Evolutionary conservation across 495 filamentous ascomycete species (phyloP), one percentile per base, ranked within the genome.

Genomic region (Chaetomidium leptoderma): DNA sequence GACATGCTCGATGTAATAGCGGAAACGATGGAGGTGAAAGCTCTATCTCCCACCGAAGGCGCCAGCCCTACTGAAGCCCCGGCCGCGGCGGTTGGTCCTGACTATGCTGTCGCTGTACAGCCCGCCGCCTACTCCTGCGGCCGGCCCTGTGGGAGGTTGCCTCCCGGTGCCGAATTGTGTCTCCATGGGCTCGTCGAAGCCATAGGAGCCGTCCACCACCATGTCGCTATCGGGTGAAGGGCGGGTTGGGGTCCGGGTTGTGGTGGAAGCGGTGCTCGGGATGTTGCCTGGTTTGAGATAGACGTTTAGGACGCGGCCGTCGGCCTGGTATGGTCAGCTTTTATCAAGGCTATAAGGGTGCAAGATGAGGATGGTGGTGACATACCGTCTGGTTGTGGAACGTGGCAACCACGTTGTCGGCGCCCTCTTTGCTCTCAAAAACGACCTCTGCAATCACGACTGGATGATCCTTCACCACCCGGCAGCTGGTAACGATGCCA

Each of bases 351-450:
- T 40, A 37, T 32, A 26, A 19, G 11, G 36, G 10, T 47, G 36
- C 44, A 24, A 56, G 54, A 23, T 26, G 37, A 26, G 19, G 42
- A n/a, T n/a, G 23, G 32, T 40, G n/a, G 7, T 13, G 42, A 62
- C 79, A 64, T 72, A 95, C 92, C 69, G 82, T 89, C 68, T 95
- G 86, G 63, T 90, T 87, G 71, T 98, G 87, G 70, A 95, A 96
- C 11, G 83, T 89, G 40, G 81, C 80, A 58, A 98, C 86, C 6
- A 90, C 86, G 37, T 79, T 84, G 59, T 96, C 89, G 0, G 90
- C 93, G 21, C 82, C 85, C 49, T 83, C 82, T 65, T 84, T 90
- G 46, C 86, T 86, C 51, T 83, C 81, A 67, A 95, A 95, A 3
- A 86, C 77, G 55, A 97, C 83, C 70, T 97, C 92, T 11, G 88